Evolutionary conservation across 73 alveolate genomes (phyloP), one percentile per base, ranked within the genome.

Genomic region (Effrenium voratum): DNA sequence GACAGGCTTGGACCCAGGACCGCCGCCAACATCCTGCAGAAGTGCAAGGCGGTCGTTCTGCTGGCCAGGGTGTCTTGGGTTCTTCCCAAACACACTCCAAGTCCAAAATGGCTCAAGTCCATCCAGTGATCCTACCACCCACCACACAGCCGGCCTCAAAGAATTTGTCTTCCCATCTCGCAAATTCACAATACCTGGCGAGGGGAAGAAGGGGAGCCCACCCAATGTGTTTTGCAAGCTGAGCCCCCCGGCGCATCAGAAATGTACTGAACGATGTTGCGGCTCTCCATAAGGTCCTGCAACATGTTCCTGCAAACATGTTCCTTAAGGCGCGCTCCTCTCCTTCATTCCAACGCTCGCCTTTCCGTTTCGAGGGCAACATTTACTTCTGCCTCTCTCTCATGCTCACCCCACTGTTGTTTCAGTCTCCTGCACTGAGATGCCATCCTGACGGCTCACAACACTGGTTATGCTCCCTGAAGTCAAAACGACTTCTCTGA

Each of bases 121-220:
- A 8, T 52, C 26, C 26, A 52, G 63, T 12, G 8, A 12, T 52
- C 19, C 63, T 52, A 19, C 26, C 63, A 19, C 63, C 63, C 63
- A 19, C 19, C 19, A 19, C 63, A 12, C 19, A 8, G 63, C 8
- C 26, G 38, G 63, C 88, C 91, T 92, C 91, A 47, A 92, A 73
- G 68, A 92, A 73, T 82, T 92, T 92, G 81, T 92, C 98, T 50
- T 92, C 98, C 98, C 98, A 92, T 28, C 91, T n/a, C 2, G 92
- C 98, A 40, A 92, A 92, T 66, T 92, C 91, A 36, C 50, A 41
- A 60, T 77, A 77, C 60, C 60, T 41, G n/a, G n/a, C n/a, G n/a
- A n/a, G n/a, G n/a, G n/a, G n/a, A n/a, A n/a, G n/a, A n/a, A n/a
- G n/a, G n/a, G n/a, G n/a, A n/a, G n/a, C n/a, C n/a, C n/a, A n/a